Conservation (phyloP, 768 basidiomycete species). For the Rossbeevera mucosa region DNA sequence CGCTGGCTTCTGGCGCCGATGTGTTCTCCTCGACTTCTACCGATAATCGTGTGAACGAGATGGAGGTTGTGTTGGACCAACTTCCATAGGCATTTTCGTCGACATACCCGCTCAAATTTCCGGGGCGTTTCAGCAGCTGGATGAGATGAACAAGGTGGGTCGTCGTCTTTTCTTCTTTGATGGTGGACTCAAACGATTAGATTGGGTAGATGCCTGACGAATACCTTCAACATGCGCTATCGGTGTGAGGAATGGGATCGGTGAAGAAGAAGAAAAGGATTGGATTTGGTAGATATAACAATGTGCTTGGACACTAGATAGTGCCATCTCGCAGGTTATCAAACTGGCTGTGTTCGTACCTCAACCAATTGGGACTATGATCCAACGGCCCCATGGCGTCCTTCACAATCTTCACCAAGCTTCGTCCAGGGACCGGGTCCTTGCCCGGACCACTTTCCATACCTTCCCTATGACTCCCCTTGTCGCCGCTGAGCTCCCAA, state of each 20-base stretch:
- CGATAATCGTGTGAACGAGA: slow-evolving; percentile 50
- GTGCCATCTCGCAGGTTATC: slow-evolving; percentile 77
- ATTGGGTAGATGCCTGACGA: too few relatives aligned
- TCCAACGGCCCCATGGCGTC: slow-evolving; percentile 76
- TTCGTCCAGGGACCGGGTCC: slow-evolving; percentile 62
- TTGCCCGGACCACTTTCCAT: slow-evolving; percentile 77
- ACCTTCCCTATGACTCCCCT: slow-evolving; percentile 58
- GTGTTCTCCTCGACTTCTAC: slow-evolving; percentile 50
- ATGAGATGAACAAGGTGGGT: too few relatives aligned
- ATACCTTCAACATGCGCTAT: too few relatives aligned
- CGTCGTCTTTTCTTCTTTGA: too few relatives aligned
- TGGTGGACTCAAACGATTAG: too few relatives aligned
- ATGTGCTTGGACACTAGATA: slow-evolving; percentile 18
- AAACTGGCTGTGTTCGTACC: slow-evolving; percentile 71
- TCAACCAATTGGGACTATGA: slow-evolving; percentile 72
- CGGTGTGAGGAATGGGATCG: too few relatives aligned
- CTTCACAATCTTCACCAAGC: slow-evolving; percentile 71
- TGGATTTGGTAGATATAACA: too few relatives aligned
- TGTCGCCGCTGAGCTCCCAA: slow-evolving; percentile 91
- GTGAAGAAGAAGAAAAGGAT: too few relatives aligned
- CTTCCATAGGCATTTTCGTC: slow-evolving; percentile 5
- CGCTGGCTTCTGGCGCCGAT: slow-evolving; percentile 73
- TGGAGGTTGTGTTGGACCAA: slow-evolving; percentile 64
- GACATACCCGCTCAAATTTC: too few relatives aligned
- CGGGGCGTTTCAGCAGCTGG: too few relatives aligned